Evolutionary conservation across 2,329 filamentous ascomycete genomes (phyloP).

Genomic region (Epichloe uncinata): DNA sequence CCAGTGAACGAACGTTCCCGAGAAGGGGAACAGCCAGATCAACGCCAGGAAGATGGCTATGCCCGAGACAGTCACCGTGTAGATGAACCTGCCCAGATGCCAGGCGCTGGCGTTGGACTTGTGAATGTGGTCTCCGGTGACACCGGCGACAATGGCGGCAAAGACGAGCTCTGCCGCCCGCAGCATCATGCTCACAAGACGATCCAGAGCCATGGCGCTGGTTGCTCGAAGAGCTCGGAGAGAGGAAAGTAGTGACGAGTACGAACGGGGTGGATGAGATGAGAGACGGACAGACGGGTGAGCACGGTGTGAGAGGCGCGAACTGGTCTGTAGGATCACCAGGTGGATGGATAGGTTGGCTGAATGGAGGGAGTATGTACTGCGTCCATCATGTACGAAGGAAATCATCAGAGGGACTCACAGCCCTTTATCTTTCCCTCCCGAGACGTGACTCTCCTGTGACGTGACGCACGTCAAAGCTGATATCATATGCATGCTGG

Average conservation of each 20-base stretch:
- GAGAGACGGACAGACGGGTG: no score
- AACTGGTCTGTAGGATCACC: no score
- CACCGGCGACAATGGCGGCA: slow-evolving; percentile 56
- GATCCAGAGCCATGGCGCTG: slow-evolving; percentile 24
- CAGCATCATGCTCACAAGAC: slow-evolving; percentile 25
- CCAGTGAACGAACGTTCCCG: slow-evolving; percentile 54
- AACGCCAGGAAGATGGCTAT: slow-evolving; percentile 56
- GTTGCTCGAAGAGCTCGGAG: no score
- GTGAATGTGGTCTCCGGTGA: slow-evolving; percentile 55
- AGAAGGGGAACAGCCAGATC: slow-evolving; percentile 61
- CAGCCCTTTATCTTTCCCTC: no score
- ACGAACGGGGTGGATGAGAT: neutral
- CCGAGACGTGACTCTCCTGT: no score
- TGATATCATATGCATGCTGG: no score
- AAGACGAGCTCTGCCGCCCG: slow-evolving; percentile 47
- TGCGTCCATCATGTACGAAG: no score
- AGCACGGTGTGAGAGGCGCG: no score
- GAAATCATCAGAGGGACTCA: no score
- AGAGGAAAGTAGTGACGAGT: neutral
- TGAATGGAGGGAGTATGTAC: no score
- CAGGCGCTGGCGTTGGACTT: slow-evolving; percentile 33
- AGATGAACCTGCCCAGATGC: slow-evolving; percentile 54
- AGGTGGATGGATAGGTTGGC: no score
- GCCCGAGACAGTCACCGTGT: slow-evolving; percentile 57
- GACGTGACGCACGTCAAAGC: no score